phyloP scores from a whole-genome alignment of 106 monocot species.

The Acorus calamus region DNA sequence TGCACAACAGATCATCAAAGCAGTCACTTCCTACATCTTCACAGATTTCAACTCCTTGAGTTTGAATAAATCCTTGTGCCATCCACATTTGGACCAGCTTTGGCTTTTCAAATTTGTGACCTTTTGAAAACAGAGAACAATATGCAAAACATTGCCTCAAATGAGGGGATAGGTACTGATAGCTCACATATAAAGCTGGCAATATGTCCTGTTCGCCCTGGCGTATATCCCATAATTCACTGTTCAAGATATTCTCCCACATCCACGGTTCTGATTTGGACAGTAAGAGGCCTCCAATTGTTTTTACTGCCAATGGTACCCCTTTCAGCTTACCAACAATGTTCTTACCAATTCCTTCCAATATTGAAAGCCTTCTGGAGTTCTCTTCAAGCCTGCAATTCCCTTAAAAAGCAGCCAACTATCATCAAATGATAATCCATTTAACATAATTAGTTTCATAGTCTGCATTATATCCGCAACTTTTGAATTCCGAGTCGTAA shows the following conservation, averaged over 20 bases:
- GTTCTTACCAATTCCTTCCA: constrained; percentile 3
- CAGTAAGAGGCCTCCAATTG: constrained; percentile 3
- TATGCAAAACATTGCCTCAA: constrained; percentile 25
- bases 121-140: constrained; percentile 21
- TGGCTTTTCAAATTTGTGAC: neutral
- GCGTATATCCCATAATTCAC: neutral
- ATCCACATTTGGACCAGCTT: constrained; percentile 15
- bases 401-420: constrained; percentile 8
- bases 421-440: constrained; percentile 1
- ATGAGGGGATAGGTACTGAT: constrained; percentile 5
- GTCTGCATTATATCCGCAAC: constrained; percentile 4
- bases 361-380: neutral
- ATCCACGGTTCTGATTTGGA: neutral
- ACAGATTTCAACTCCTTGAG: neutral
- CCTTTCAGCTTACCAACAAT: constrained; percentile 8
- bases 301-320: constrained; percentile 19
- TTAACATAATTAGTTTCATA: neutral
- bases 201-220: neutral
- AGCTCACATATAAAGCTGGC: constrained; percentile 13
- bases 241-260: constrained; percentile 18
- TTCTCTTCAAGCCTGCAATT: constrained; percentile 2
- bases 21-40: constrained; percentile 3
- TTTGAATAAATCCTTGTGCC: constrained; percentile 13
- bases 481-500: constrained; percentile 10
- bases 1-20: constrained; percentile 3